Evolutionary conservation across 1,139 yeast species (phyloP).

Genomic region (Debaryomyces sp.): DNA sequence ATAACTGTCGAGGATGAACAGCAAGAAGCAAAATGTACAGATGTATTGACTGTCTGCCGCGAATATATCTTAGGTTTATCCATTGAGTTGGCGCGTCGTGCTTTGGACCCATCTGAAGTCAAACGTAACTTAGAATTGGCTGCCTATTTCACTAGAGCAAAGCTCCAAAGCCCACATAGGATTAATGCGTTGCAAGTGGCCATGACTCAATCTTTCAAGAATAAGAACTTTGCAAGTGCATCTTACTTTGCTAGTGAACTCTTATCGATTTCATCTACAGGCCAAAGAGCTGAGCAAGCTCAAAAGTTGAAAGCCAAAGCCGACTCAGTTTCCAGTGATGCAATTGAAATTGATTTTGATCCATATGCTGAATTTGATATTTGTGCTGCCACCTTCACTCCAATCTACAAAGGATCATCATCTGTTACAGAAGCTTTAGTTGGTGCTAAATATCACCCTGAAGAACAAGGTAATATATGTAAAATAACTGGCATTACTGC

Average conservation of each 20-base stretch:
- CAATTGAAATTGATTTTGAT: conserved; percentile 88
- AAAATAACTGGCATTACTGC: conserved; percentile 73
- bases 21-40: conserved; percentile 76
- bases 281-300: conserved; percentile 89
- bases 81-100: conserved; percentile 86
- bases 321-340: conserved; percentile 80
- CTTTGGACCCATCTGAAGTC: conserved; percentile 66
- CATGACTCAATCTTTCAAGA: conserved; percentile 86
- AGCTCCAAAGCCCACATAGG: conserved; percentile 80
- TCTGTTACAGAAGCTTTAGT: conserved; percentile 81
- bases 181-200: conserved; percentile 93
- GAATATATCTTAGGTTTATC: conserved; percentile 92
- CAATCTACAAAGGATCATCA: conserved; percentile 79
- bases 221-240: conserved; percentile 87
- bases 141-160: conserved; percentile 88
- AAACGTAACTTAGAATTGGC: conserved; percentile 93
- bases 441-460: conserved; percentile 82
- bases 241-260: conserved; percentile 88
- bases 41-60: conserved; percentile 72
- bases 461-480: conserved; percentile 79
- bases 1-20: conserved; percentile 72
- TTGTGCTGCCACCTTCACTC: conserved; percentile 85
- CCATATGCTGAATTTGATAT: conserved; percentile 89
- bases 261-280: conserved; percentile 64
- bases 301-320: conserved; percentile 77